Evolutionary conservation across 2,329 filamentous ascomycete genomes (phyloP).

Genomic region (Arthroderma sp.): DNA sequence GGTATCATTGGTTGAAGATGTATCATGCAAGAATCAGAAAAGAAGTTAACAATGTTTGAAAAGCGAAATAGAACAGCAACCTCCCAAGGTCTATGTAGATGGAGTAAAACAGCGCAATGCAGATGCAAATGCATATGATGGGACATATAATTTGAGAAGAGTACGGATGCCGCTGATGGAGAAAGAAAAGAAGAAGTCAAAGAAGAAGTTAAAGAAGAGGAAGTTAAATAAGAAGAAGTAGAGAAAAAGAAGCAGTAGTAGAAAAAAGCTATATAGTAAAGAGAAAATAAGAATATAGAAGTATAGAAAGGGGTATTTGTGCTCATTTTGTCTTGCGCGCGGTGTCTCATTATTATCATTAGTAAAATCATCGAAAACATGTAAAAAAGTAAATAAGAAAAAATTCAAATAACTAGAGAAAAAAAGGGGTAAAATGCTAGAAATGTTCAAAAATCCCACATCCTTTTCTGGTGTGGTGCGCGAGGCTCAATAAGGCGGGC

Average conservation of each 20-base stretch:
- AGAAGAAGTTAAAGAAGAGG: neutral
- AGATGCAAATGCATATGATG: no score
- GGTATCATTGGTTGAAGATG: no score
- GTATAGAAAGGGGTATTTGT: neutral
- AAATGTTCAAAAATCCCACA: conserved; percentile 17
- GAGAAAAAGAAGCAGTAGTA: neutral
- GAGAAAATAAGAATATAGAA: neutral
- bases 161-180: neutral
- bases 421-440: neutral
- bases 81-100: no score
- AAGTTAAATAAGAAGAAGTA: conserved; percentile 1
- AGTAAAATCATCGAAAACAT: neutral
- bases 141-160: no score
- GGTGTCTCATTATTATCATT: no score
- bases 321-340: neutral
- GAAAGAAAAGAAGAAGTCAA: neutral
- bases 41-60: no score
- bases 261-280: conserved; percentile 1
- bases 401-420: neutral
- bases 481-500: conserved; percentile 17
- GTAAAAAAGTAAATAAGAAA: neutral
- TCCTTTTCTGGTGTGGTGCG: conserved; percentile 11
- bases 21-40: no score
- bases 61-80: no score
- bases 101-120: no score